Evolutionary conservation across 2,329 filamentous ascomycete species (phyloP), one percentile per base, ranked within the genome.

Genomic region (Alternaria brassicicola): DNA sequence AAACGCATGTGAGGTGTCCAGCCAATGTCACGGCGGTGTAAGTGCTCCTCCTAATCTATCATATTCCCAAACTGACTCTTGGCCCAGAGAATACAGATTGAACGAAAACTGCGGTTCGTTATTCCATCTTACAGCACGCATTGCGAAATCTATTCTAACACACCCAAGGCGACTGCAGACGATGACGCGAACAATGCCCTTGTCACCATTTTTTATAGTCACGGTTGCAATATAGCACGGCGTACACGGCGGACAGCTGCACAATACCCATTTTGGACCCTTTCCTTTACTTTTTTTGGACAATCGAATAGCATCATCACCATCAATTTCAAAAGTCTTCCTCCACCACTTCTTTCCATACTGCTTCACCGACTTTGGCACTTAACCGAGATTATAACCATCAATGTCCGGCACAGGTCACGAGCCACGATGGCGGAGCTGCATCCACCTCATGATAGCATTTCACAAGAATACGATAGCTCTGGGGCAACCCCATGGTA

Each of bases 1-100:
- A 82, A 64, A 84, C 84, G 30, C 84, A 86, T 63, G 82, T 80
- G 61, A 77, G 84, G 59, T 86, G 84, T 72, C 81, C 81, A 21
- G 80, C 83, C 15, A 84, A 85, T 61, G 80, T 86, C 28, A 83
- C 84, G 50, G 83, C 81, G 25, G 78, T 82, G 80, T 82, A 71
- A 67, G 76, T 50, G 23, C 23, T 28, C 28, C 28, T 28, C 6
- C 35, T 4, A 21, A 19, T 23, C 5, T 28, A 41, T 3, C 35
- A n/a, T 12, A 33, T 21, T 21, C 17, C 13, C n/a, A 45, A 47
- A 39, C 63, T 70, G 38, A 73, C 39, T 30, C 21, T 21, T n/a
- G 2, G 8, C 12, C 26, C 48, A 79, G 78, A 74, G 80, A 83
- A 70, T 82, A 82, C 58, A 74, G 81, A 65, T 65, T 82, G 28